Percentiles rank a stretch among this genome's conserved stretches.
phyloP scores from a whole-genome alignment of 1,284 basidiomycete genomes.

The Coniophora puteana region DNA sequence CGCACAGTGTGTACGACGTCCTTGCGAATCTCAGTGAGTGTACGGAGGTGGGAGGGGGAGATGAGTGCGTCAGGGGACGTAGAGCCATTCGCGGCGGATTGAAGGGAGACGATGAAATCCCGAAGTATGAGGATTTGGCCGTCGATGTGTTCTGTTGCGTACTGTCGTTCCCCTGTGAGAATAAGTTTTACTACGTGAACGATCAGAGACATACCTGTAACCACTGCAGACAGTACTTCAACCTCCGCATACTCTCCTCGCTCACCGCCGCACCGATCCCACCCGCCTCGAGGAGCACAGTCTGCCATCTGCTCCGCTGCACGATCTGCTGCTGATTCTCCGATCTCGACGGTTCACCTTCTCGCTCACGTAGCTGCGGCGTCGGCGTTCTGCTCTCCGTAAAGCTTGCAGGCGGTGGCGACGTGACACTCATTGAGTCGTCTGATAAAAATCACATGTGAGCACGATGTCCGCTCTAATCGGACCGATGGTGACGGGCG shows the following conservation, averaged over 20 bases:
- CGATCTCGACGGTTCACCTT: constrained; percentile 15
- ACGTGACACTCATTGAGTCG: no score
- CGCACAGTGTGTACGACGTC: constrained; percentile 86
- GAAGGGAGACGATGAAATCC: constrained; percentile 74
- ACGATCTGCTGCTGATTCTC: constrained; percentile 41
- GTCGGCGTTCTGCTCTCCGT: constrained; percentile 18
- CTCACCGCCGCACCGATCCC: constrained; percentile 85
- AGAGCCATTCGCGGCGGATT: constrained; percentile 27
- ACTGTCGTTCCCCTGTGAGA: no score
- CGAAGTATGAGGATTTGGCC: constrained; percentile 82
- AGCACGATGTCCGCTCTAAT: no score
- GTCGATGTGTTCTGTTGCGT: constrained; percentile 85
- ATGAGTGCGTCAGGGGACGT: constrained; percentile 32
- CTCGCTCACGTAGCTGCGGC: constrained; percentile 17
- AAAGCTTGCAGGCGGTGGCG: constrained; percentile 1
- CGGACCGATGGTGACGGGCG: no score
- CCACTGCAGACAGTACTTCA: constrained; percentile 89
- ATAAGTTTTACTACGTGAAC: constrained; percentile 44
- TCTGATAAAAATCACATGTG: no score
- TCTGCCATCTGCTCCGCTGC: constrained; percentile 77
- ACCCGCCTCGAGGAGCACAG: constrained; percentile 83
- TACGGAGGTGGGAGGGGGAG: constrained; percentile 56
- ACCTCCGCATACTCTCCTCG: constrained; percentile 84
- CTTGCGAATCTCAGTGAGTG: constrained; percentile 68
- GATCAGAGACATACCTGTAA: constrained; percentile 61